Conservation (phyloP, 2,329 filamentous ascomycete species). For the Talaromyces sp. region DNA sequence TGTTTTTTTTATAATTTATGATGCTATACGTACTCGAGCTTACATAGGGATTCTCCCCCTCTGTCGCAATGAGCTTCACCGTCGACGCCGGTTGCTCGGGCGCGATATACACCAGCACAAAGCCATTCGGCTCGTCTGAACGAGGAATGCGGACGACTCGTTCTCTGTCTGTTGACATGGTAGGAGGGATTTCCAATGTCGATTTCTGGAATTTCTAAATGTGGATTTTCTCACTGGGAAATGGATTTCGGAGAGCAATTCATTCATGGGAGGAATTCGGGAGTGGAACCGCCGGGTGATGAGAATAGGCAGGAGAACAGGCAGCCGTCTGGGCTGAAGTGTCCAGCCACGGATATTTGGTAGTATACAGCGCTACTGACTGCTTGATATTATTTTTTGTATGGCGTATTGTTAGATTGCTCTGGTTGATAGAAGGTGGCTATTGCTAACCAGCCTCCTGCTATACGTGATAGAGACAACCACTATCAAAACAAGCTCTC, state of each 20-base stretch:
- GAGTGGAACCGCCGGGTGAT: not conserved
- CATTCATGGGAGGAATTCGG: not conserved
- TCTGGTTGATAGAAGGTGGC: not conserved
- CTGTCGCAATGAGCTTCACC: constrained; percentile 51
- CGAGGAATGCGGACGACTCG: constrained; percentile 46
- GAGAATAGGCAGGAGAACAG: not conserved
- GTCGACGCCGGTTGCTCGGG: constrained; percentile 34
- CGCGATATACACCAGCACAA: constrained; percentile 47
- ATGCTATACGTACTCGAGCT: constrained; percentile 32
- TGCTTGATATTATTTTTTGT: not conserved
- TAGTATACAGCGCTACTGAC: not conserved
- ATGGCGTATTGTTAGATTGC: too few species aligned
- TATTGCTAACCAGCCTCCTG: too few species aligned
- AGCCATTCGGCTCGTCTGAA: constrained; percentile 33
- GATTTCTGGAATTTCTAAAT: constrained; percentile 1
- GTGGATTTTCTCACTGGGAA: not conserved
- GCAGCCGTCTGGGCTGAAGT: not conserved
- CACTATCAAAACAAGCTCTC: not conserved
- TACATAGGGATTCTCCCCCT: constrained; percentile 51
- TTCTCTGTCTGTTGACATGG: constrained; percentile 11
- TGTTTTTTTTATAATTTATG: constrained; percentile 6
- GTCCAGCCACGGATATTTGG: not conserved
- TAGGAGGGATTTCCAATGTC: not conserved
- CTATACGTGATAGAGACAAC: not conserved
- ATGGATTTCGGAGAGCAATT: not conserved